These are phyloP conservation scores for Boletus bicolor DNA, from an alignment of 768 basidiomycete species.

Conservation along the genomic window DNA sequence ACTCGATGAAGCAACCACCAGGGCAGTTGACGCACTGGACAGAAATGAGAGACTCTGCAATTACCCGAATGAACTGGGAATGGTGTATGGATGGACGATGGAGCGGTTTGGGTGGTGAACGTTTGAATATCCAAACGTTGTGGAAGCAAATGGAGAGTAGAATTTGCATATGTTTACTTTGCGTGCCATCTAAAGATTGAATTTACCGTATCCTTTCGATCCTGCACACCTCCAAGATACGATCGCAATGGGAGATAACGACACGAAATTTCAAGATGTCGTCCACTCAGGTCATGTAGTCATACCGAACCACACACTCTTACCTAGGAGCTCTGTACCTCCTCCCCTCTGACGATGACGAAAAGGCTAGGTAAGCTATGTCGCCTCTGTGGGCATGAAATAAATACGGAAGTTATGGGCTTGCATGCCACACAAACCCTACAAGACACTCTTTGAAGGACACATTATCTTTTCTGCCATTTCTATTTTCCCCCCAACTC, in stretches of 20 bases:
- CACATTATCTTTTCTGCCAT: slow-evolving; percentile 15
- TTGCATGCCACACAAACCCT: slow-evolving; percentile 20
- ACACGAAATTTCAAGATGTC: no score
- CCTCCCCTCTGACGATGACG: slow-evolving; percentile 23
- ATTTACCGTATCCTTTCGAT: no score
- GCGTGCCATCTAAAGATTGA: no score
- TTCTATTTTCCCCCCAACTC: background rate
- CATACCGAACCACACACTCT: slow-evolving; percentile 10
- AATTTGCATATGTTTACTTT: no score
- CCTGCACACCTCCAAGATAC: no score
- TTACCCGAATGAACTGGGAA: background rate
- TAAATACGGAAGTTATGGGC: background rate
- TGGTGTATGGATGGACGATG: no score
- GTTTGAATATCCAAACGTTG: no score
- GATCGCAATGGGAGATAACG: no score
- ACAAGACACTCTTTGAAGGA: slow-evolving; percentile 13
- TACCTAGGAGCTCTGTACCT: slow-evolving; percentile 20
- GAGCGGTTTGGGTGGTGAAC: no score
- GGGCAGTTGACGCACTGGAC: background rate
- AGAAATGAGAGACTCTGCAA: background rate
- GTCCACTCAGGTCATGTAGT: background rate
- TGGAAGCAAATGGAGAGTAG: no score
- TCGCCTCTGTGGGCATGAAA: background rate
- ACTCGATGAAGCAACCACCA: no score
- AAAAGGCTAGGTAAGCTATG: slow-evolving; percentile 11